Conservation (phyloP, 1,284 basidiomycete genomes). For the Phlebopus sp. region DNA sequence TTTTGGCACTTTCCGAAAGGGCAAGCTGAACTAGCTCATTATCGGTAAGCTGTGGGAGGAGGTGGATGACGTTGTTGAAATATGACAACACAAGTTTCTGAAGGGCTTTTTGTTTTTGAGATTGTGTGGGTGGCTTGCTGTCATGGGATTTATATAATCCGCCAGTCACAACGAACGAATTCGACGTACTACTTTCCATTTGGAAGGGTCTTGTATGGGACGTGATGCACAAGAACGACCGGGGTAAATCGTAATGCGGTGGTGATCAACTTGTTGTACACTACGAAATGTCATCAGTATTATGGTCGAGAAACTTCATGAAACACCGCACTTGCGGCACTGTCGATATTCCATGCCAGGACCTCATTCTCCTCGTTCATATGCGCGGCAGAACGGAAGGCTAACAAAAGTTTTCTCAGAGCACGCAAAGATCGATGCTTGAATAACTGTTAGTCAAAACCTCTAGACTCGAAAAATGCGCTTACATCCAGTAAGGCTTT, state of each 20-base stretch:
- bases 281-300: constrained; percentile 36
- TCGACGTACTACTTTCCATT: constrained; percentile 79
- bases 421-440: constrained; percentile 87
- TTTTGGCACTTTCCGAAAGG: constrained; percentile 78
- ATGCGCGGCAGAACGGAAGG: constrained; percentile 85
- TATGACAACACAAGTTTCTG: constrained; percentile 89
- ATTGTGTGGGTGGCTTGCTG: constrained; percentile 78
- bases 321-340: constrained; percentile 48
- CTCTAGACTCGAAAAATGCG: constrained; percentile 3
- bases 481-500: constrained; percentile 83
- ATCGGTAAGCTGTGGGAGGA: constrained; percentile 77
- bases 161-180: constrained; percentile 3
- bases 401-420: constrained; percentile 81
- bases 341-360: constrained; percentile 81
- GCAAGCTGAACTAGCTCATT: constrained; percentile 69
- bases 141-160: background rate
- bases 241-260: constrained; percentile 92
- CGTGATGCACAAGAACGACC: constrained; percentile 82
- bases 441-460: background rate
- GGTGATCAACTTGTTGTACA: constrained; percentile 90
- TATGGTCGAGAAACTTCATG: background rate
- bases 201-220: constrained; percentile 81
- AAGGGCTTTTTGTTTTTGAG: constrained; percentile 72
- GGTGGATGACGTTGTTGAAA: constrained; percentile 80
- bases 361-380: constrained; percentile 85